A percentile compares a stretch with the other conserved stretches of the same genome.
Conservation (phyloP, 73 alveolate species). For the Diophrys sp. region DNA sequence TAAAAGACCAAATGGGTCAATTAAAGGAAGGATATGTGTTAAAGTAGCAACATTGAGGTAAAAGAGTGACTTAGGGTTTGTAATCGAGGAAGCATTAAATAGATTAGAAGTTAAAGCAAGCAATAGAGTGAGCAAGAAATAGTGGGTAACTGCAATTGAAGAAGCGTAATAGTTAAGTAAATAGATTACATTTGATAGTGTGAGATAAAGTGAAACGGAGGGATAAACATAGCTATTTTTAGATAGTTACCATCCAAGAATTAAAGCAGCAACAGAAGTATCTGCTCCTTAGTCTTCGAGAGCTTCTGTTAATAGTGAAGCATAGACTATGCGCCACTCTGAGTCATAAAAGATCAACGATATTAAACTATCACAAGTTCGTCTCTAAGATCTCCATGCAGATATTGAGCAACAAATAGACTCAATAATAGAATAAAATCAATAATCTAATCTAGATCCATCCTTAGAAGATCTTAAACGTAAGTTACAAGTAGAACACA, state of each 20-base stretch:
- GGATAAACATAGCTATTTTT: background rate
- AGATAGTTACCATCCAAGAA: background rate
- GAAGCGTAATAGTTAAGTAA: background rate
- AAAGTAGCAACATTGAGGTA: no score
- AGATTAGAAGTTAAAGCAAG: conserved; percentile 37
- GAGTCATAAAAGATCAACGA: background rate
- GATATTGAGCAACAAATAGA: background rate
- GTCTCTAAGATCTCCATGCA: background rate
- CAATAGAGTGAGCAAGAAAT: conserved; percentile 33
- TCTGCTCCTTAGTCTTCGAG: background rate
- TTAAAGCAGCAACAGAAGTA: background rate
- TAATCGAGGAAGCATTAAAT: background rate
- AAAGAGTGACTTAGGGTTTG: background rate
- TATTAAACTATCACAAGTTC: background rate
- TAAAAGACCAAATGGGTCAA: no score
- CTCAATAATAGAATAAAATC: background rate
- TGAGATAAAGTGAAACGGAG: background rate
- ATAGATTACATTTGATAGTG: background rate
- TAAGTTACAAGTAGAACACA: background rate
- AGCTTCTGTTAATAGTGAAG: background rate
- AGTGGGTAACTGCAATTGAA: conserved; percentile 50
- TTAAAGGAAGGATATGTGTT: no score
- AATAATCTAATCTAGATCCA: no score
- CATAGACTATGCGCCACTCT: background rate
- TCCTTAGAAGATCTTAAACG: background rate